Conservation (phyloP, 257 asterid species). For the Scutellaria barbata region DNA sequence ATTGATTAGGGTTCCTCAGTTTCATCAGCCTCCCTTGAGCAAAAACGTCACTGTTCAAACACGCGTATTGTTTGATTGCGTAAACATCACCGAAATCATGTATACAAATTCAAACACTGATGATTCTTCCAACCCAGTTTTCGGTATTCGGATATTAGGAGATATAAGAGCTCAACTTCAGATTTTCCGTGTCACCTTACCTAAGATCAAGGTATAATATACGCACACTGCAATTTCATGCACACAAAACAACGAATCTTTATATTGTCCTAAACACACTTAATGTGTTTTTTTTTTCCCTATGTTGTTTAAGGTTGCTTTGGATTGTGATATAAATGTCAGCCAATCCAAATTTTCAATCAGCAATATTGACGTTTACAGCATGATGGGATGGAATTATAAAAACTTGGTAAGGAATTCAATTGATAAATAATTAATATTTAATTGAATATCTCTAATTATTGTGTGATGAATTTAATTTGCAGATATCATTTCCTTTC, state of each 20-base stretch:
- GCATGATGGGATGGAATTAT: constrained; percentile 41
- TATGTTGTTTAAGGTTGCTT: constrained; percentile 45
- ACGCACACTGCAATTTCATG: not conserved
- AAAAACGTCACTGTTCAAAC: constrained; percentile 52
- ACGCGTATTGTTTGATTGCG: constrained; percentile 39
- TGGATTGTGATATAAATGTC: constrained; percentile 65
- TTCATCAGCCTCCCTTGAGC: constrained; percentile 72
- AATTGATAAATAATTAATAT: not conserved
- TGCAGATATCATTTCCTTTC: constrained; percentile 65
- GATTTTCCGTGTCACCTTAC: constrained; percentile 43
- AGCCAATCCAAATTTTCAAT: constrained; percentile 41
- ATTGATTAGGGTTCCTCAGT: constrained; percentile 55
- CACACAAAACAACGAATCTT: not conserved
- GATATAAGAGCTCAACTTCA: constrained; percentile 51
- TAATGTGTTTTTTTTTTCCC: not conserved
- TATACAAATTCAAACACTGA: constrained; percentile 37
- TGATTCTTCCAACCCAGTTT: constrained; percentile 33
- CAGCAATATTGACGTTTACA: constrained; percentile 36
- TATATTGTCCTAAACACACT: not conserved
- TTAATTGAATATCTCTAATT: not conserved
- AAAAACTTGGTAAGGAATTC: constrained; percentile 39
- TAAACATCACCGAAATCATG: constrained; percentile 53
- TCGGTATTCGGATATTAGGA: constrained; percentile 53
- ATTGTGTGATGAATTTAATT: constrained; percentile 31
- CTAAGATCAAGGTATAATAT: constrained; percentile 52